Evolutionary conservation across 1,284 basidiomycete species (phyloP).

Genomic region (Tylopilus sp.): DNA sequence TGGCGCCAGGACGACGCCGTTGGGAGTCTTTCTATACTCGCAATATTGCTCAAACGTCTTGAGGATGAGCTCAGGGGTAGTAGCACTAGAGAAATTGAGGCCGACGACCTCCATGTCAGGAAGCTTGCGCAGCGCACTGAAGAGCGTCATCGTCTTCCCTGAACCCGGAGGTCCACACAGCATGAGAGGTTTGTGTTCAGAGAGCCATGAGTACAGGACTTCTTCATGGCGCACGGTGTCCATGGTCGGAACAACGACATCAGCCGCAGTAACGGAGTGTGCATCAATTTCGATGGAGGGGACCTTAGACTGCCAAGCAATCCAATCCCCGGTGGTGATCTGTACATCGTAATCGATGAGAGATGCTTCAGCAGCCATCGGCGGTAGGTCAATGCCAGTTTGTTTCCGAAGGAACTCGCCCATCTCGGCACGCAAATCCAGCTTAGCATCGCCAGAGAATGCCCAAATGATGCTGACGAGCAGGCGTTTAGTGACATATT

Average conservation of each 20-base stretch:
- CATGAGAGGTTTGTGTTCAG: constrained; percentile 98
- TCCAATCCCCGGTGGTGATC: constrained; percentile 83
- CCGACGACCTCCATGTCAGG: constrained; percentile 99
- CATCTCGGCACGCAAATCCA: constrained; percentile 87
- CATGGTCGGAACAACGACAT: constrained; percentile 97
- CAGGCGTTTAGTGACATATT: constrained; percentile 89
- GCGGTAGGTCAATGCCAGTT: constrained; percentile 88
- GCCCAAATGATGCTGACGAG: constrained; percentile 96
- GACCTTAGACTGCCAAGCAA: constrained; percentile 87
- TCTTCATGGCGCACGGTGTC: constrained; percentile 99
- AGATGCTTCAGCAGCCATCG: constrained; percentile 69
- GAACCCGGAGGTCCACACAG: constrained; percentile 98
- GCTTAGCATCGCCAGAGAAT: constrained; percentile 92
- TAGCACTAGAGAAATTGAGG: constrained; percentile 98
- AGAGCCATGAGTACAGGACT: constrained; percentile 97
- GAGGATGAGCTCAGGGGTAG: constrained; percentile 94
- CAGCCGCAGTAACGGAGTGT: constrained; percentile 91
- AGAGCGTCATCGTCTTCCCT: constrained; percentile 99
- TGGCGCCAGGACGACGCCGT: constrained; percentile 92
- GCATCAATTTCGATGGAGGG: constrained; percentile 97
- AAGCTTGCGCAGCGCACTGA: constrained; percentile 95
- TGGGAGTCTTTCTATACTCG: constrained; percentile 97
- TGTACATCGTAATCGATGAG: constrained; percentile 97
- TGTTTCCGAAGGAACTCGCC: constrained; percentile 84
- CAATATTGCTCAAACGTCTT: constrained; percentile 99